Base-by-base conservation (phyloP, 805 yeast species). In the Starmerella tilneyi region DNA sequence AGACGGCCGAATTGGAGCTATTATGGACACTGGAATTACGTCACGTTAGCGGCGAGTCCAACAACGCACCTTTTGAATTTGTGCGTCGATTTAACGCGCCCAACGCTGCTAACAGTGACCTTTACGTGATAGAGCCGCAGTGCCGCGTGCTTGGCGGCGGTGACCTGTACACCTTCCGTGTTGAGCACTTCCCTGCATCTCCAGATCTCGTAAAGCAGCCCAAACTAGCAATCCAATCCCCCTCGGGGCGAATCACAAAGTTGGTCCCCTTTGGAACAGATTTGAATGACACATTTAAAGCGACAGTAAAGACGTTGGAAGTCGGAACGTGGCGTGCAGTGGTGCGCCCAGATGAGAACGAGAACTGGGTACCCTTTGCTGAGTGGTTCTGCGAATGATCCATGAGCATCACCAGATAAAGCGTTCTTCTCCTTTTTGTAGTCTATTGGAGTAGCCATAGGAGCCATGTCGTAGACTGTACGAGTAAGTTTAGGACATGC, bases 41-140 rank as follows among this genome's bases (percentile, higher is more conserved):
- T 41, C 96, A 86, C 57, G 65, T 66, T 23, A 39, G 45, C n/a
- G 94, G 95, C 6, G 62, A 69, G 36, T 70, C 71, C 56, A 48
- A 46, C 39, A 50, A 53, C 28, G 78, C 74, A 55, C 72, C 75
- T 11, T 71, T 78, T 41, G 78, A 78, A 49, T 82, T 85, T 61
- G 84, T 83, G 15, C 75, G 76, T 16, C 66, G 84, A 43, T 79
- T 74, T 53, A 85, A 92, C 1, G 76, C 89, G 0, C 79, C 81
- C 15, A 78, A 74, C 48, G 73, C 80, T 23, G 77, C 74, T 56
- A 70, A 71, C 35, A 76, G 79, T 49, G 98, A 89, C 60, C 62
- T 85, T 39, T 92, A 89, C 62, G 74, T 92, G 46, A 71, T 76
- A 44, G 84, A 81, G 52, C 98, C 98, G 2, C 97, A 89, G 61